phyloP scores from a whole-genome alignment of 306 rosid genomes.

The Acacia melanoxylon region DNA sequence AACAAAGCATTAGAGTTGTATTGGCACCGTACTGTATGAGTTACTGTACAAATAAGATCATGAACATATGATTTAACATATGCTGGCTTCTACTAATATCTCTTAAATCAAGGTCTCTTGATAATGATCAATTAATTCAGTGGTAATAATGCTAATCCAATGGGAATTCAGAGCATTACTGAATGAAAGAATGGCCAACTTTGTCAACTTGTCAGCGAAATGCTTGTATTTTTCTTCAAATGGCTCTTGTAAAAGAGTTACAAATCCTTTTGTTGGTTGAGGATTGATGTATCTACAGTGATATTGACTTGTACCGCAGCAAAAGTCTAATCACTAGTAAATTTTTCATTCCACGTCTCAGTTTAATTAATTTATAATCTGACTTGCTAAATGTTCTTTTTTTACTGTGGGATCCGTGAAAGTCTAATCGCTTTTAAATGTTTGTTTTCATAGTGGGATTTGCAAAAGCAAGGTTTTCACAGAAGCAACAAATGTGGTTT shows the following conservation, averaged over 20 bases:
- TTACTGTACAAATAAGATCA: not conserved
- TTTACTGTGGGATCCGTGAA: not conserved
- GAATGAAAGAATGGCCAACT: not conserved
- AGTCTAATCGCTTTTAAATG: not conserved
- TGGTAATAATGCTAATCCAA: not conserved
- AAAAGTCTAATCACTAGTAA: constrained; percentile 58
- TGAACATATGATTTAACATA: constrained; percentile 1
- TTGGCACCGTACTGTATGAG: not conserved
- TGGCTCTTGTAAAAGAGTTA: not conserved
- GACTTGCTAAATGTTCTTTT: not conserved
- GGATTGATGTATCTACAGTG: not conserved
- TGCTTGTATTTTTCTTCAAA: not conserved
- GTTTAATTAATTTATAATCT: not conserved
- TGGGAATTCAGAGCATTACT: not conserved
- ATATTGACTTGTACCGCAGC: not conserved
- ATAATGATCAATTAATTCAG: not conserved
- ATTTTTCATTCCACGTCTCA: constrained; percentile 32
- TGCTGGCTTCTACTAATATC: not conserved
- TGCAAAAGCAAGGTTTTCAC: not conserved
- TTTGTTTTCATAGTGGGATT: not conserved
- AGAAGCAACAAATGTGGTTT: not conserved
- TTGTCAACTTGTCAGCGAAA: not conserved
- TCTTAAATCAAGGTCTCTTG: not conserved
- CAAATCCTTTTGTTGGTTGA: not conserved
- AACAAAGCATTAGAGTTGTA: not conserved